phyloP scores from a whole-genome alignment of 495 filamentous ascomycete species.

The Penicillium egyptiacum region DNA sequence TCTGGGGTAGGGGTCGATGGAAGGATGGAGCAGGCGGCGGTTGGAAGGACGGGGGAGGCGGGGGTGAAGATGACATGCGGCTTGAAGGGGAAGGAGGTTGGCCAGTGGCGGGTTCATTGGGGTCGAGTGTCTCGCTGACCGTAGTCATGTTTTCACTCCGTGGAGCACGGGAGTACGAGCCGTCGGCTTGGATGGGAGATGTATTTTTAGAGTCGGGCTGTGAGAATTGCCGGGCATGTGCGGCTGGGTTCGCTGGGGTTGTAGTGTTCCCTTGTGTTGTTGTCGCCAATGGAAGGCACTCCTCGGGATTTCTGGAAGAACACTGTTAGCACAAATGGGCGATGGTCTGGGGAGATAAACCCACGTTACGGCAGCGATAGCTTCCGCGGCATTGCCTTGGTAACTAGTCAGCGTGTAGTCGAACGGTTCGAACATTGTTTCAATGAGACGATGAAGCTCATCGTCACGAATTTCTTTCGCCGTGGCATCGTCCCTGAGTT shows the following conservation, averaged over 20 bases:
- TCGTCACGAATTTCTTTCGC: slow-evolving; percentile 94
- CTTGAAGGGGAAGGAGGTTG: slow-evolving; percentile 28
- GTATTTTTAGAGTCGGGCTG: slow-evolving; percentile 39
- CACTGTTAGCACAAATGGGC: slow-evolving; percentile 12
- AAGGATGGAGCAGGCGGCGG: slow-evolving; percentile 40
- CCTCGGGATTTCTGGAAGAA: slow-evolving; percentile 42
- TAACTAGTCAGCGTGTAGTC: slow-evolving; percentile 83
- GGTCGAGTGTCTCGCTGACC: slow-evolving; percentile 32
- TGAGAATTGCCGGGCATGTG: slow-evolving; percentile 42
- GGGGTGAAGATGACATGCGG: slow-evolving; percentile 28
- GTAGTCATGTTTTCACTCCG: slow-evolving; percentile 29
- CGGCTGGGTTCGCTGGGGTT: slow-evolving; percentile 19
- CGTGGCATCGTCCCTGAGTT: slow-evolving; percentile 89
- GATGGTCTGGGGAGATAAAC: slow-evolving; percentile 12
- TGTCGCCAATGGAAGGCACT: slow-evolving; percentile 34
- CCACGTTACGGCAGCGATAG: slow-evolving; percentile 40
- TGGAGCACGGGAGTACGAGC: slow-evolving; percentile 23
- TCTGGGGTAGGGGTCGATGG: slow-evolving; percentile 38
- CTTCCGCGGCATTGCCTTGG: slow-evolving; percentile 44
- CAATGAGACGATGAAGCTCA: slow-evolving; percentile 90
- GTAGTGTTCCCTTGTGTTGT: slow-evolving; percentile 24
- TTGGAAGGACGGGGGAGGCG: slow-evolving; percentile 40
- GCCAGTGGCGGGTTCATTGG: slow-evolving; percentile 29
- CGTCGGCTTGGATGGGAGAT: slow-evolving; percentile 32
- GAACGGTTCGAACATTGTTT: slow-evolving; percentile 91